These are phyloP conservation scores for Penicillium simplicissimum DNA, from an alignment of 495 filamentous ascomycete species.

Conservation along the genomic window DNA sequence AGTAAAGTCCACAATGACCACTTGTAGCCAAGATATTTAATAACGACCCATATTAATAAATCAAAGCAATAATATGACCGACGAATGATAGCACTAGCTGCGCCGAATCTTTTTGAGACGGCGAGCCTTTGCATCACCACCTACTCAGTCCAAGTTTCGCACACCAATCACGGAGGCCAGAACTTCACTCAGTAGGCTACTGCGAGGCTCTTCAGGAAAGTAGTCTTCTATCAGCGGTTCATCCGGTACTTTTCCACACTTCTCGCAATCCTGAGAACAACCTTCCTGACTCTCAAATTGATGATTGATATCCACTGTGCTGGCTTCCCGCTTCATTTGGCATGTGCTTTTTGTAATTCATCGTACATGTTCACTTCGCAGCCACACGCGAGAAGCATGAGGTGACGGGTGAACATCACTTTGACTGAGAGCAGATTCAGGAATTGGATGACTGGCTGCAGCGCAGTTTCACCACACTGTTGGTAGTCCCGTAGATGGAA, in stretches of 20 bases:
- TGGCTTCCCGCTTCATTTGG: slow-evolving; percentile 3
- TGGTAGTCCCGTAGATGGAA: too few relatives aligned
- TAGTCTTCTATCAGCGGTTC: slow-evolving; percentile 9
- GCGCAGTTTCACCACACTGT: too few relatives aligned
- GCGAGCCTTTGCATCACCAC: slow-evolving; percentile 5
- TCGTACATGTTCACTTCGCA: slow-evolving; percentile 9
- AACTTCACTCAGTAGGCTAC: slow-evolving; percentile 16
- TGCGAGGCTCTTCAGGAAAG: slow-evolving; percentile 12
- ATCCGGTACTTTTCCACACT: slow-evolving; percentile 10
- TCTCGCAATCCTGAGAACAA: slow-evolving; percentile 4
- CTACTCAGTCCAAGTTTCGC: slow-evolving; percentile 16
- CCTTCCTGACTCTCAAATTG: background rate
- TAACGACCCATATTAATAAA: too few relatives aligned
- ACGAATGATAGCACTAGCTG: too few relatives aligned
- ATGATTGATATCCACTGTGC: slow-evolving; percentile 3
- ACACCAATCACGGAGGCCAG: slow-evolving; percentile 14
- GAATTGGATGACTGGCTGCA: too few relatives aligned
- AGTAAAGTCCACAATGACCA: too few relatives aligned
- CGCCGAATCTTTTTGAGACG: too few relatives aligned
- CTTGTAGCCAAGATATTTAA: too few relatives aligned
- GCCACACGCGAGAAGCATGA: too few relatives aligned
- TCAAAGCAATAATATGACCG: too few relatives aligned
- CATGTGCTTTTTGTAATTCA: slow-evolving; percentile 6
- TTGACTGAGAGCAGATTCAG: too few relatives aligned
- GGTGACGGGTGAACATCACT: too few relatives aligned